Evolutionary conservation across 345 rosid genomes (phyloP).

Genomic region (Dimocarpus longan): DNA sequence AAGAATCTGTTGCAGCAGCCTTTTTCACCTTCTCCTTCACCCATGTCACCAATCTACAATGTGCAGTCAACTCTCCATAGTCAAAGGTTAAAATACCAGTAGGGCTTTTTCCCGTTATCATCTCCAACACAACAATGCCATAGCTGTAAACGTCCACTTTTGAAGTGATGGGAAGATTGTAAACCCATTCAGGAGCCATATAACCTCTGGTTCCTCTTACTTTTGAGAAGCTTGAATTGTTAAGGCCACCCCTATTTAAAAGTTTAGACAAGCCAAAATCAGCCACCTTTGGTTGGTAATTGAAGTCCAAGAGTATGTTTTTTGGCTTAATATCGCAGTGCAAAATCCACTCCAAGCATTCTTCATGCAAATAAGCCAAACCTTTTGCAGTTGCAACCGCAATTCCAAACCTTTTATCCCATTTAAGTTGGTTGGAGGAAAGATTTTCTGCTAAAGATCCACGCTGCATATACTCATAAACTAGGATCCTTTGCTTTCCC

Average conservation of each 20-base stretch:
- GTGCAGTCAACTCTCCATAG: constrained; percentile 9
- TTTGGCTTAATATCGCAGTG: constrained; percentile 50
- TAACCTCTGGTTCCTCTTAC: constrained; percentile 37
- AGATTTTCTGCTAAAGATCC: constrained; percentile 44
- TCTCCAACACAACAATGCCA: constrained; percentile 42
- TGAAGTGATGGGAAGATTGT: constrained; percentile 27
- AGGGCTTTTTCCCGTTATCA: constrained; percentile 35
- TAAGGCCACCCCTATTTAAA: constrained; percentile 5
- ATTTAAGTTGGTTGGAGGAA: constrained; percentile 24
- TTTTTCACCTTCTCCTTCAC: constrained; percentile 19
- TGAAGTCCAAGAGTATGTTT: constrained; percentile 41
- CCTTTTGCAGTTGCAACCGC: constrained; percentile 50
- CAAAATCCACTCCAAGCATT: constrained; percentile 40
- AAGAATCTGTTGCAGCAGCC: neutral
- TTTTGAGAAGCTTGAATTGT: constrained; percentile 16
- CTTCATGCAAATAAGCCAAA: constrained; percentile 49
- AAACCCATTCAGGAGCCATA: constrained; percentile 38
- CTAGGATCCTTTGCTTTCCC: constrained; percentile 39
- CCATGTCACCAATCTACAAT: constrained; percentile 32
- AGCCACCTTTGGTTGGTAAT: constrained; percentile 42
- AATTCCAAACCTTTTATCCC: constrained; percentile 39
- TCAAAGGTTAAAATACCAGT: neutral
- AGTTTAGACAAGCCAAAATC: constrained; percentile 47
- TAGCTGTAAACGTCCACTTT: constrained; percentile 49
- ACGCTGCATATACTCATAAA: constrained; percentile 40